phyloP scores from a whole-genome alignment of 352 stramenopile species.

The Phytophthora pluvialis region DNA sequence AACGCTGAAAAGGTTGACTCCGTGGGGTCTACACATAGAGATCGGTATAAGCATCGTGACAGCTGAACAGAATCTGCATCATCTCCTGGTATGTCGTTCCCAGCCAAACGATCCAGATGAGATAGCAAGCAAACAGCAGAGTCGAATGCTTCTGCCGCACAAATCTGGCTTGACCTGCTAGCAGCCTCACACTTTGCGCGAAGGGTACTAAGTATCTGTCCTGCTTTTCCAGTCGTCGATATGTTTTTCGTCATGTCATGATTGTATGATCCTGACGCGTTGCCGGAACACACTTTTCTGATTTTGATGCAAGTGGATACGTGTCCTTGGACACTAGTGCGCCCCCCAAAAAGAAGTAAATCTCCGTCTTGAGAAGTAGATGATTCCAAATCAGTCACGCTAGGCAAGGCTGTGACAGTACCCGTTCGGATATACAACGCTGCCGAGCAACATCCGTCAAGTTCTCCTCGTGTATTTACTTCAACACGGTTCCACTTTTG shows the following conservation, averaged over 20 bases:
- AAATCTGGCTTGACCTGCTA: slow-evolving; percentile 50
- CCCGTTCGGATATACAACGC: slow-evolving; percentile 55
- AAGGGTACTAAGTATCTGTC: slow-evolving; percentile 55
- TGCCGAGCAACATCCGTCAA: slow-evolving; percentile 56
- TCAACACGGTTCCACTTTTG: slow-evolving; percentile 74
- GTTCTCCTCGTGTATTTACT: slow-evolving; percentile 45
- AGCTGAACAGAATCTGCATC: slow-evolving; percentile 82
- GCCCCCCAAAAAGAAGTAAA: slow-evolving; percentile 57
- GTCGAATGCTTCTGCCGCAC: slow-evolving; percentile 54
- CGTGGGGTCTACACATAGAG: slow-evolving; percentile 83
- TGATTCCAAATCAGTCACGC: slow-evolving; percentile 37
- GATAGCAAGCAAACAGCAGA: slow-evolving; percentile 77
- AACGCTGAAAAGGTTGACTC: slow-evolving; percentile 75
- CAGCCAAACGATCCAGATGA: slow-evolving; percentile 80
- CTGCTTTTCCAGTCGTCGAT: slow-evolving; percentile 61
- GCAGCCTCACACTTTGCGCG: slow-evolving; percentile 48
- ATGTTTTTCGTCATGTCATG: slow-evolving; percentile 58
- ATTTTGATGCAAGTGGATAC: slow-evolving; percentile 32
- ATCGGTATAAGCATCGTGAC: slow-evolving; percentile 77
- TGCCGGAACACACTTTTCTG: slow-evolving; percentile 38
- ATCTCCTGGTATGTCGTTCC: slow-evolving; percentile 75
- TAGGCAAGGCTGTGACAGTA: slow-evolving; percentile 55
- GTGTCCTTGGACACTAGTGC: slow-evolving; percentile 36
- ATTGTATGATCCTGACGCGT: slow-evolving; percentile 47
- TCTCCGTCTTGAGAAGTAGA: slow-evolving; percentile 25